Percentiles rank a stretch among this genome's conserved stretches.
Conservation (phyloP, 2,329 filamentous ascomycete genomes). For the Pleoardoris graminearum region DNA sequence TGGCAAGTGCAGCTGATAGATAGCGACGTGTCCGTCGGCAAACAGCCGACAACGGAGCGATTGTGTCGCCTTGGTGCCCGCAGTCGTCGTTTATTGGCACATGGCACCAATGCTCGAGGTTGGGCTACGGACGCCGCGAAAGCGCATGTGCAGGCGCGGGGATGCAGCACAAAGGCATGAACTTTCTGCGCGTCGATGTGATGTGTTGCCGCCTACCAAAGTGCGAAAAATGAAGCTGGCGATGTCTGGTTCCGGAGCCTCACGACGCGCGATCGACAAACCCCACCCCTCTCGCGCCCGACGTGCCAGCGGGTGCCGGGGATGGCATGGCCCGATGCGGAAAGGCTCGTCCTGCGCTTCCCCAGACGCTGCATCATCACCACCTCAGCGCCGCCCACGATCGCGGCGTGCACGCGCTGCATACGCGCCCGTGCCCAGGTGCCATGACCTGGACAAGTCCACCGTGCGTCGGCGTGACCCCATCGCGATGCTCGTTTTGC, state of each 20-base stretch:
- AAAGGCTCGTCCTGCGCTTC: conserved; percentile 1
- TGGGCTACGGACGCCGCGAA: conserved; percentile 3
- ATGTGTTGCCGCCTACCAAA: conserved; percentile 12
- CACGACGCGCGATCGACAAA: conserved; percentile 4
- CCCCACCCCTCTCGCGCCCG: conserved; percentile 8
- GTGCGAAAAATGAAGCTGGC: conserved; percentile 11
- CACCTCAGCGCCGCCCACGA: neutral
- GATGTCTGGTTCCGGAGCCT: conserved; percentile 1
- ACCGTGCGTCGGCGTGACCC: conserved; percentile 3
- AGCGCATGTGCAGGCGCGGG: conserved; percentile 8
- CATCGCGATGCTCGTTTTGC: neutral
- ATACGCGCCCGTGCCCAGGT: conserved; percentile 2
- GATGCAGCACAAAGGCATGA: neutral
- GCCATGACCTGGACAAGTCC: neutral
- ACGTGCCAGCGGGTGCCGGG: neutral
- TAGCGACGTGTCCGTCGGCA: conserved; percentile 14
- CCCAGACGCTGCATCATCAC: conserved; percentile 10
- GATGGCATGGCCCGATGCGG: conserved; percentile 7
- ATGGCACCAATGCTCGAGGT: neutral
- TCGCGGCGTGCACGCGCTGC: neutral
- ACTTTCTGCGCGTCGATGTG: conserved; percentile 10
- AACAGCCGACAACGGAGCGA: conserved; percentile 3
- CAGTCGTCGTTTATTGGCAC: conserved; percentile 1
- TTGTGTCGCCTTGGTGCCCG: neutral
- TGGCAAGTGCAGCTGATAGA: conserved; percentile 17